Conservation (phyloP, 2,329 filamentous ascomycete species). For the Aspergillus oerlinghausenensis region DNA sequence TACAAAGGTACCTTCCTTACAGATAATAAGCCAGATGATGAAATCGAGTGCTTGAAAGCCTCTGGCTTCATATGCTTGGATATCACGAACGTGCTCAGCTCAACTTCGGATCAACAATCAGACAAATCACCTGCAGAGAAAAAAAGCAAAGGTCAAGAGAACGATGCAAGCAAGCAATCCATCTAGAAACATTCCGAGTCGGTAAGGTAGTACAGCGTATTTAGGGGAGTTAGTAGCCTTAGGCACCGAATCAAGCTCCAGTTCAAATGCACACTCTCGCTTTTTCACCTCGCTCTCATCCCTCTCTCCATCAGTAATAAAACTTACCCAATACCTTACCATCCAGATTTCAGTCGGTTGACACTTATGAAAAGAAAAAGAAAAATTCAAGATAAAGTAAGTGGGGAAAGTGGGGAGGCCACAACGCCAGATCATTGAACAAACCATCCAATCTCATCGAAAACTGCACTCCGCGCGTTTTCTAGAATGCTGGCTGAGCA, state of each 20-base stretch:
- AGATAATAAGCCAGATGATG: not conserved
- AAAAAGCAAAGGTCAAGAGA: not conserved
- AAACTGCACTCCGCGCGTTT: slow-evolving; percentile 4
- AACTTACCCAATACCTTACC: not conserved
- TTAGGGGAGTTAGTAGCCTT: not conserved
- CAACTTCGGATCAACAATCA: too few species aligned
- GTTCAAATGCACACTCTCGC: not conserved
- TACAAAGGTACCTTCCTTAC: too few species aligned
- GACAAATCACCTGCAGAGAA: not conserved
- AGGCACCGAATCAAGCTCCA: not conserved
- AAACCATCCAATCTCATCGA: slow-evolving; percentile 8
- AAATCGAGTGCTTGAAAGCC: not conserved
- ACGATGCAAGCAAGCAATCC: not conserved
- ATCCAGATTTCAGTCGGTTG: too few species aligned
- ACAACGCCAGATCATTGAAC: slow-evolving; percentile 2
- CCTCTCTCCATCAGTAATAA: not conserved
- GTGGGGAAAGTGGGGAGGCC: slow-evolving; percentile 8
- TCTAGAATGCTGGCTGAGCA: slow-evolving; percentile 12
- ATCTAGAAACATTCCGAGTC: not conserved
- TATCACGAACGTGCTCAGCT: too few species aligned
- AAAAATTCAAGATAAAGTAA: slow-evolving; percentile 8
- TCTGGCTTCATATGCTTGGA: too few species aligned
- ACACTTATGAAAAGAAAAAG: not conserved
- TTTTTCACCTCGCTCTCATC: not conserved
- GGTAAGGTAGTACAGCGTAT: not conserved